Percentiles rank a stretch among this genome's conserved stretches.
phyloP scores from a whole-genome alignment of 805 yeast species.

The Hanseniaspora valbyensis region DNA sequence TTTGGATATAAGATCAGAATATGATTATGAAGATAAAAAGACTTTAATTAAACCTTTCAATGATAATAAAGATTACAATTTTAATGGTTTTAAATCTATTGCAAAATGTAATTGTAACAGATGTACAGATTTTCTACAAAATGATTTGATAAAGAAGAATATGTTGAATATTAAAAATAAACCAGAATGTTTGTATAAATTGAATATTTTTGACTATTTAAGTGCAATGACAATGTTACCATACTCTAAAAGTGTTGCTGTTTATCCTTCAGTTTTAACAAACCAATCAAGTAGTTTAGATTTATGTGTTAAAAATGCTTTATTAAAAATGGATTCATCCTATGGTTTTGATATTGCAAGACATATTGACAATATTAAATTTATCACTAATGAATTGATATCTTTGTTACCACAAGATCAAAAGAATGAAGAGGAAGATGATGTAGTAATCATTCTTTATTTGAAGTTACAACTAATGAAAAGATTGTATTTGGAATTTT shows the following conservation, averaged over 20 bases:
- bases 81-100: slow-evolving; percentile 1
- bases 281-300: slow-evolving; percentile 12
- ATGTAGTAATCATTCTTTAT: slow-evolving; percentile 5
- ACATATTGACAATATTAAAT: slow-evolving; percentile 11
- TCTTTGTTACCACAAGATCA: background rate
- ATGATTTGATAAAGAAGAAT: slow-evolving; percentile 29
- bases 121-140: slow-evolving; percentile 26
- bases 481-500: slow-evolving; percentile 13
- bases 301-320: slow-evolving; percentile 9
- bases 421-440: slow-evolving; percentile 1
- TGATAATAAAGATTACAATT: background rate
- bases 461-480: slow-evolving; percentile 11
- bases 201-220: slow-evolving; percentile 32
- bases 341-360: slow-evolving; percentile 9
- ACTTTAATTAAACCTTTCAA: slow-evolving; percentile 26
- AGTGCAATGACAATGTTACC: slow-evolving; percentile 30
- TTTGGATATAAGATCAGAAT: slow-evolving; percentile 31
- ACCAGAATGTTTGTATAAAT: slow-evolving; percentile 26
- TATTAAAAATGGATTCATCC: slow-evolving; percentile 10
- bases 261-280: slow-evolving; percentile 35
- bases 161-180: slow-evolving; percentile 24
- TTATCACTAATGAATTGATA: slow-evolving; percentile 5
- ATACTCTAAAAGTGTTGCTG: slow-evolving; percentile 36
- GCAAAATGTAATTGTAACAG: slow-evolving; percentile 25
- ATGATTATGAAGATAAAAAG: slow-evolving; percentile 6